These are phyloP conservation scores for Cytospora chrysosperma DNA, from an alignment of 2,329 filamentous ascomycete genomes.

Conservation along the genomic window DNA sequence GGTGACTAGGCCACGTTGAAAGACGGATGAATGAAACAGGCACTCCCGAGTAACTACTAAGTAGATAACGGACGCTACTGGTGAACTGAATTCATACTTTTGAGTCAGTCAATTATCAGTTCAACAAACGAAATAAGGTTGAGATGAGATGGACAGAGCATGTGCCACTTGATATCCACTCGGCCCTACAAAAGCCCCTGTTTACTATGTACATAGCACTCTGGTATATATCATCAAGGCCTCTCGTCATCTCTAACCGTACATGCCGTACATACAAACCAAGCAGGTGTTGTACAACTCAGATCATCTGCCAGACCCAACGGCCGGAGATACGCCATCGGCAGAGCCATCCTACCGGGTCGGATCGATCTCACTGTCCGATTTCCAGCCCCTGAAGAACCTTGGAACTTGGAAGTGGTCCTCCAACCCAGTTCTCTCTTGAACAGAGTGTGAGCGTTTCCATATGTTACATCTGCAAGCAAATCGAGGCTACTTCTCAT, in stretches of 20 bases:
- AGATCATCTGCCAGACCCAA: neutral
- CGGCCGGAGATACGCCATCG: neutral
- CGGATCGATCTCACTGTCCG: neutral
- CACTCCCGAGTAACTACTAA: too few relatives aligned
- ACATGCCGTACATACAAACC: too few relatives aligned
- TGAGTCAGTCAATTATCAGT: neutral
- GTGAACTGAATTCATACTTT: too few relatives aligned
- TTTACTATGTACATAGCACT: neutral
- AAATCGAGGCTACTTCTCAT: too few relatives aligned
- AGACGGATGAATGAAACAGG: too few relatives aligned
- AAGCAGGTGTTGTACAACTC: neutral
- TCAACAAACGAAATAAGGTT: neutral
- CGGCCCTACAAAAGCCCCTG: neutral
- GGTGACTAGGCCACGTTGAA: too few relatives aligned
- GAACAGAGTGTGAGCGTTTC: neutral
- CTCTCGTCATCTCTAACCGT: too few relatives aligned
- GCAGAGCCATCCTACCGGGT: neutral
- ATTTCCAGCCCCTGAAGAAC: neutral
- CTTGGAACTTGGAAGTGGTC: too few relatives aligned
- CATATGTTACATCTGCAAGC: neutral
- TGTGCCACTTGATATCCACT: neutral
- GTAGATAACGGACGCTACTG: too few relatives aligned
- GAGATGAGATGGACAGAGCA: neutral
- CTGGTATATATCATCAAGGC: too few relatives aligned
- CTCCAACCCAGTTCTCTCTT: too few relatives aligned